Conservation (phyloP, 176 grass and related monocot genomes). For the Metroxylon sagu region DNA sequence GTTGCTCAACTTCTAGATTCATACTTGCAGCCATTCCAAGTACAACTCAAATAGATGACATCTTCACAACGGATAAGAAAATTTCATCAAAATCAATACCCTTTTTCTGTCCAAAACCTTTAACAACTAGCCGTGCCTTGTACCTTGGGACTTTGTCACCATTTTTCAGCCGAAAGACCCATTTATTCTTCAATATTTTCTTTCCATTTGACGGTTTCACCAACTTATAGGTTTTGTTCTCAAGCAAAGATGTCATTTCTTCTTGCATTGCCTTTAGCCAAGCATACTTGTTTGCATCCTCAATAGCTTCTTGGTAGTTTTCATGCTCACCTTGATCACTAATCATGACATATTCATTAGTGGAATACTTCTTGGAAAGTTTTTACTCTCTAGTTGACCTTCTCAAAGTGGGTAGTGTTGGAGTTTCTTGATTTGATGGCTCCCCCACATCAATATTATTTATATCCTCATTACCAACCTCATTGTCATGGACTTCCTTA, state of each 20-base stretch:
- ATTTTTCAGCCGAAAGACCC: conserved; percentile 1
- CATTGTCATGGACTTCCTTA: no score
- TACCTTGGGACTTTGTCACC: neutral
- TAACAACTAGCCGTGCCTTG: neutral
- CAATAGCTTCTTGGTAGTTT: no score
- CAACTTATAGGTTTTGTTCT: conserved; percentile 9
- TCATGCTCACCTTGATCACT: no score
- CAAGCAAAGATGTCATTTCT: neutral
- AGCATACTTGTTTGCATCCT: no score
- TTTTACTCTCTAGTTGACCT: no score
- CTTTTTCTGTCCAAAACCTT: conserved; percentile 1
- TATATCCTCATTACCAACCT: no score
- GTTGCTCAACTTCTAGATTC: conserved; percentile 5
- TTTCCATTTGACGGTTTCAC: neutral
- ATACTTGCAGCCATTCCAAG: neutral
- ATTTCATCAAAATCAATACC: conserved; percentile 17
- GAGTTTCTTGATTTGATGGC: no score
- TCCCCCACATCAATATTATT: no score
- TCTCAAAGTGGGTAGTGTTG: no score
- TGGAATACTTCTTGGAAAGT: no score
- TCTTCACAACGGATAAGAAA: neutral
- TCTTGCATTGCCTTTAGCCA: neutral
- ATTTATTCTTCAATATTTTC: neutral
- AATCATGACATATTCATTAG: no score
- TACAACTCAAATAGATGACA: conserved; percentile 7